Conservation (phyloP, 768 basidiomycete genomes). For the Filobasidium floriforme region DNA sequence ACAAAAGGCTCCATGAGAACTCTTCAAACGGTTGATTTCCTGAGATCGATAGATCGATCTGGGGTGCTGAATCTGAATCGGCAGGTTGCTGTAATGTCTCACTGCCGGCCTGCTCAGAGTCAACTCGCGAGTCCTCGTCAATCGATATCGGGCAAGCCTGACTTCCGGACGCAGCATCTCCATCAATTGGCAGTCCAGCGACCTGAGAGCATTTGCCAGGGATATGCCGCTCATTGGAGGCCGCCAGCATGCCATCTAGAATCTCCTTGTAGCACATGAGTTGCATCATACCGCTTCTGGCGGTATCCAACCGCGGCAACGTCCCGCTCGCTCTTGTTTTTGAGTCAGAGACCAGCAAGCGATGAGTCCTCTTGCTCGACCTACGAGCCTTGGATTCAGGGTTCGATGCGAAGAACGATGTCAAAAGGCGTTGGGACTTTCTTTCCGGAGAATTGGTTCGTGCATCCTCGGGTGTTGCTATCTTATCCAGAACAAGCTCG, state of each 20-base stretch:
- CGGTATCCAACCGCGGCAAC: slow-evolving; percentile 41
- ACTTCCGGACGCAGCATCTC: neutral
- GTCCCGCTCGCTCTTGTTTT: slow-evolving; percentile 42
- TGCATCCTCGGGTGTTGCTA: slow-evolving; percentile 10
- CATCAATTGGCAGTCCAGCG: neutral
- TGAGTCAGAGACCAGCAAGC: slow-evolving; percentile 43
- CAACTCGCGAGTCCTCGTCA: neutral
- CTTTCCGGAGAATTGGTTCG: neutral
- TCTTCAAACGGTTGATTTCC: slow-evolving; percentile 20
- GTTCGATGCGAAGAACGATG: slow-evolving; percentile 14
- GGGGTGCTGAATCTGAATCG: neutral
- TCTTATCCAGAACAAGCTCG: slow-evolving; percentile 40
- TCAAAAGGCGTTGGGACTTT: slow-evolving; percentile 4
- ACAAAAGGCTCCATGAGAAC: slow-evolving; percentile 33
- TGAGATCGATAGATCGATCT: neutral
- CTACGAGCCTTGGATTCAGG: neutral
- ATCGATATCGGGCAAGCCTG: neutral
- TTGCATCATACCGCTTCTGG: slow-evolving; percentile 40
- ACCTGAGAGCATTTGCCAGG: neutral
- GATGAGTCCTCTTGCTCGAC: slow-evolving; percentile 27
- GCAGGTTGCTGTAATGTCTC: neutral
- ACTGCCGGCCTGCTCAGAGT: neutral
- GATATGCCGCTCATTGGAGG: neutral
- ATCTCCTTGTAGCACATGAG: slow-evolving; percentile 47
- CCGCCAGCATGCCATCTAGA: slow-evolving; percentile 36